These are phyloP conservation scores for Cucumis melo DNA, from an alignment of 306 rosid genomes.

Conservation along the genomic window DNA sequence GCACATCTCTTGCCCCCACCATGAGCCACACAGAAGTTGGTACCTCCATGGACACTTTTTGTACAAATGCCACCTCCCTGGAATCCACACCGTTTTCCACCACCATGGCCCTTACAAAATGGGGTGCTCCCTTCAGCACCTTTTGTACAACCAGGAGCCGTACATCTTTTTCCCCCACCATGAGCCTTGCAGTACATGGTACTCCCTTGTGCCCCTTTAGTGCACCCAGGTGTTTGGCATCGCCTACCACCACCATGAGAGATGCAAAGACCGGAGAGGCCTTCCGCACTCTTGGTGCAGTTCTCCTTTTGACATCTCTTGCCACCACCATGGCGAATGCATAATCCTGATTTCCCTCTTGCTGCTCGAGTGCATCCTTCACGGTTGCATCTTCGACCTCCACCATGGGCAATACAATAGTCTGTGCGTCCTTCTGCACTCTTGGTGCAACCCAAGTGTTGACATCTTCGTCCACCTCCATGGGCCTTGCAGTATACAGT, in stretches of 20 bases:
- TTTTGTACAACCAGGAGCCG: conserved; percentile 78
- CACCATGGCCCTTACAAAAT: conserved; percentile 90
- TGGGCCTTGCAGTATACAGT: conserved; percentile 96
- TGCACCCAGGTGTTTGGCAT: conserved; percentile 69
- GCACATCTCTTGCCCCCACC: conserved; percentile 97
- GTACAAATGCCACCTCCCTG: conserved; percentile 72
- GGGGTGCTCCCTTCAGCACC: conserved; percentile 97
- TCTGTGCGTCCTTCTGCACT: conserved; percentile 98
- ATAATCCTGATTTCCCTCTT: conserved; percentile 88
- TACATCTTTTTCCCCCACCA: conserved; percentile 91
- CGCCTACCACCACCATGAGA: conserved; percentile 95
- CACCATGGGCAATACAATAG: conserved; percentile 94
- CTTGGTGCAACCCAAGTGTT: conserved; percentile 87
- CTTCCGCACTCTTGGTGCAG: conserved; percentile 92
- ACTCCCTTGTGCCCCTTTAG: conserved; percentile 96
- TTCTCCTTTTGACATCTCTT: conserved; percentile 86
- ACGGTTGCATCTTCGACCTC: conserved; percentile 78
- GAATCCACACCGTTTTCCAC: conserved; percentile 82
- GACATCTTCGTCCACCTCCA: conserved; percentile 96
- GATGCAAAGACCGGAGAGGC: conserved; percentile 89
- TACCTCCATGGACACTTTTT: conserved; percentile 93
- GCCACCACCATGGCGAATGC: conserved; percentile 94
- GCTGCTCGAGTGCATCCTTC: conserved; percentile 85
- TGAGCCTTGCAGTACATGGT: conserved; percentile 95
- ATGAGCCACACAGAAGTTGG: conserved; percentile 90